These are phyloP conservation scores for Histomonas meleagridis DNA, from an alignment of 208 protist genomes.

Conservation along the genomic window DNA sequence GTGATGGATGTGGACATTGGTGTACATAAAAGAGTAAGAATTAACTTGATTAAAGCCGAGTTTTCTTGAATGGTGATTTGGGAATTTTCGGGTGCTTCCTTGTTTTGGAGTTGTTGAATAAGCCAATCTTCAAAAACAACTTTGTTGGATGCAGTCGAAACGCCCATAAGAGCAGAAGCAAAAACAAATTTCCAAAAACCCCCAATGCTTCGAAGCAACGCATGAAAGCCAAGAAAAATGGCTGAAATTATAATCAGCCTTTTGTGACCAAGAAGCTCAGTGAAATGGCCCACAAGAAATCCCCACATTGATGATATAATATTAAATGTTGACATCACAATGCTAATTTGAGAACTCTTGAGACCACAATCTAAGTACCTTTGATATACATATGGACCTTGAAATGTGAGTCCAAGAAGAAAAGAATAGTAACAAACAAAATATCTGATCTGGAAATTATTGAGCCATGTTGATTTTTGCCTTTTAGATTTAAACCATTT, in stretches of 20 bases:
- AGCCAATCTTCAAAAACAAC: slow-evolving; percentile 35
- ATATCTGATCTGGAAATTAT: neutral
- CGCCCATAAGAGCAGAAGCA: neutral
- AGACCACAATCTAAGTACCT: neutral
- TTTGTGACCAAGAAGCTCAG: neutral
- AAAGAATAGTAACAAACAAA: slow-evolving; percentile 28
- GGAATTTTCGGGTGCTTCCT: neutral
- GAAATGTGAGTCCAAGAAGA: neutral
- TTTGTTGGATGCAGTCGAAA: neutral
- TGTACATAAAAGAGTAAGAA: neutral
- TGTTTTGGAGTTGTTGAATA: neutral
- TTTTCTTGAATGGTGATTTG: slow-evolving; percentile 14
- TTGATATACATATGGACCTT: slow-evolving; percentile 1
- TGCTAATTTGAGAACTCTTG: neutral
- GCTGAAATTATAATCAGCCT: neutral
- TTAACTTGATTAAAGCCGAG: neutral
- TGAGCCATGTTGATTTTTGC: neutral
- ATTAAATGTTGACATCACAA: slow-evolving; percentile 25
- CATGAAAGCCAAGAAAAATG: neutral
- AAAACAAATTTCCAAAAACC: neutral
- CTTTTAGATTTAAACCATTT: neutral
- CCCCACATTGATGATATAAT: slow-evolving; percentile 23
- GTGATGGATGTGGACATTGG: neutral
- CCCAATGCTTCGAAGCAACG: neutral
- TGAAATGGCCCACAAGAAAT: neutral